These are phyloP conservation scores for Sarcodon aspratus DNA, from an alignment of 768 basidiomycete genomes.

Conservation along the genomic window DNA sequence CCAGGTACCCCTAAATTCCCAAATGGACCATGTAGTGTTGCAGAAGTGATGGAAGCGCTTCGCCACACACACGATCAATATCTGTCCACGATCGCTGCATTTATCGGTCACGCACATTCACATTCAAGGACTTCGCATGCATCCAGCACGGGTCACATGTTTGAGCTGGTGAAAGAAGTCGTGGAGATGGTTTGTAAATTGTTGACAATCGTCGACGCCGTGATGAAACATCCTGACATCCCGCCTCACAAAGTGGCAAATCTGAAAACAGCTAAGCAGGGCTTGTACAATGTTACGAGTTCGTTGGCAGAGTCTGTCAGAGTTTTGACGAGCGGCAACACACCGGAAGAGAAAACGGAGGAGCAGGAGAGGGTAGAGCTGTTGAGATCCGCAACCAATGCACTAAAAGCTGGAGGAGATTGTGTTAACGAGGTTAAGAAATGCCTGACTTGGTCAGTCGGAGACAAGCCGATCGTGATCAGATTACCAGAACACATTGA, in stretches of 20 bases:
- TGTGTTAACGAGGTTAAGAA: constrained; percentile 81
- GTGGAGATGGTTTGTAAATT: constrained; percentile 90
- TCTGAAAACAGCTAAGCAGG: constrained; percentile 64
- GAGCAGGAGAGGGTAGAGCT: constrained; percentile 74
- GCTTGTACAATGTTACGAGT: constrained; percentile 75
- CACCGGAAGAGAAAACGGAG: constrained; percentile 39
- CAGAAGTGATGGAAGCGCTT: constrained; percentile 65
- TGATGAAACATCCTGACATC: constrained; percentile 67
- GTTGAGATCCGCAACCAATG: constrained; percentile 78
- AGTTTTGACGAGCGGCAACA: constrained; percentile 45
- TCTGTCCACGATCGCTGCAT: constrained; percentile 89
- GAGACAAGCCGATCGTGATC: constrained; percentile 55
- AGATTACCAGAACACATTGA: constrained; percentile 44
- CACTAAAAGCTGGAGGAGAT: constrained; percentile 80
- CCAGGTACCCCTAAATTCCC: constrained; percentile 48
- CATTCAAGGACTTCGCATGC: constrained; percentile 87
- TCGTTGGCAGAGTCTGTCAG: constrained; percentile 84
- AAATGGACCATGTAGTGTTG: constrained; percentile 54
- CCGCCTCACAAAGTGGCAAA: constrained; percentile 48
- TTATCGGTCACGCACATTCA: constrained; percentile 94
- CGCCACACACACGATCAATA: constrained; percentile 83
- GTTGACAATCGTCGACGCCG: constrained; percentile 83
- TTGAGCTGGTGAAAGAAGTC: constrained; percentile 90
- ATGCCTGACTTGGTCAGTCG: constrained; percentile 55
- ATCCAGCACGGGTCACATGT: constrained; percentile 85